phyloP scores from a whole-genome alignment of 352 stramenopile species.

The Achlya hypogyna region DNA sequence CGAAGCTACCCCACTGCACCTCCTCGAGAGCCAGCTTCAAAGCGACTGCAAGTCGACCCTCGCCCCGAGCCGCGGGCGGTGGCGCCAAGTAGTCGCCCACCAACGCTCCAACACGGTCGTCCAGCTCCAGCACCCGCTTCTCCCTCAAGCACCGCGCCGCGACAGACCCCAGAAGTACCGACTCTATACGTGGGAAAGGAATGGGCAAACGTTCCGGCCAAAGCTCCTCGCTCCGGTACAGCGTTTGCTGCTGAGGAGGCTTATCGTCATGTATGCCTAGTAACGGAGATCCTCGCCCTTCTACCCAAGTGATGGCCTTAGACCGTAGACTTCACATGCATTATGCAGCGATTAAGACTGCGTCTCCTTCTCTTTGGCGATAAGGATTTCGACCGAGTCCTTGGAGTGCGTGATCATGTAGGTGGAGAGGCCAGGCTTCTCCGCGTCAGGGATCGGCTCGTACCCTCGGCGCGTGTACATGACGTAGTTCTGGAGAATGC shows the following conservation, averaged over 20 bases:
- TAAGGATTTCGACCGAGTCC: constrained; percentile 39
- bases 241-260: not conserved
- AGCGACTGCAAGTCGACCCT: no score
- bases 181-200: not conserved
- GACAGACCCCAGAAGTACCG: not conserved
- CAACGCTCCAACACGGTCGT: not conserved
- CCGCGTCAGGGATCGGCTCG: constrained; percentile 43
- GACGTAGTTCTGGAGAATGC: constrained; percentile 15
- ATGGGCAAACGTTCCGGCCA: constrained; percentile 3
- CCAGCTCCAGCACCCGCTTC: not conserved
- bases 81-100: no score
- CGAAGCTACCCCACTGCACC: no score
- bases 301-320: not conserved
- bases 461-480: constrained; percentile 43
- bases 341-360: constrained; percentile 20
- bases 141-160: no score
- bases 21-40: no score
- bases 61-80: no score
- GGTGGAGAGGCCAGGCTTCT: constrained; percentile 57
- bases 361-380: constrained; percentile 9
- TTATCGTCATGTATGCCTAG: not conserved
- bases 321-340: not conserved
- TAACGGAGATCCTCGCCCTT: constrained; percentile 1
- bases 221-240: constrained; percentile 9
- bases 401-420: constrained; percentile 44